phyloP scores from a whole-genome alignment of 805 yeast genomes.

The Yarrowia porcina region DNA sequence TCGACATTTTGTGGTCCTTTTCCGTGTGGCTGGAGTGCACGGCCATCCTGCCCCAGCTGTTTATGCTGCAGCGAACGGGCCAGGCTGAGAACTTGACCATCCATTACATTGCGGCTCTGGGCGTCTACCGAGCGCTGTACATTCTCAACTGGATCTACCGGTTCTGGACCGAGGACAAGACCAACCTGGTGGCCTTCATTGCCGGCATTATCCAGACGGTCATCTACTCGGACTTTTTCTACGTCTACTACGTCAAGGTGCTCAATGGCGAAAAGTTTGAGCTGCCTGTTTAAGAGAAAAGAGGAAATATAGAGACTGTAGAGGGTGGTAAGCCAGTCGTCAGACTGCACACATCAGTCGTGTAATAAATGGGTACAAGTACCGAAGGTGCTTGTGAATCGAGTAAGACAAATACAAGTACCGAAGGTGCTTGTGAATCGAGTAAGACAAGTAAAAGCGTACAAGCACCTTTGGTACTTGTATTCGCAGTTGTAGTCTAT shows the following conservation, averaged over 20 bases:
- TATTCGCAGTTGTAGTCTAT: too few species aligned
- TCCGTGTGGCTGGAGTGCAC: conserved; percentile 89
- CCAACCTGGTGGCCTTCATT: conserved; percentile 66
- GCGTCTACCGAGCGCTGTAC: conserved; percentile 82
- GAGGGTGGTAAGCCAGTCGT: too few species aligned
- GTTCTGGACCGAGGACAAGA: conserved; percentile 56
- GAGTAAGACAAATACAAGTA: too few species aligned
- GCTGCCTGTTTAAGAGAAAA: conserved; percentile 51
- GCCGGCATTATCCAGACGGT: conserved; percentile 86
- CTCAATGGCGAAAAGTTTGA: conserved; percentile 74
- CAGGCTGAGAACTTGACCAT: conserved; percentile 82
- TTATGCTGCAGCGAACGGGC: conserved; percentile 84
- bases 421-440: too few species aligned
- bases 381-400: too few species aligned
- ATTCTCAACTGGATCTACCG: conserved; percentile 95
- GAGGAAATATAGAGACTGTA: neutral
- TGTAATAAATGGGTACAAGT: too few species aligned
- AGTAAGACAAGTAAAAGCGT: too few species aligned
- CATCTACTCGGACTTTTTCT: conserved; percentile 92
- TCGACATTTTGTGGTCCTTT: conserved; percentile 75
- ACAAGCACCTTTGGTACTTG: too few species aligned
- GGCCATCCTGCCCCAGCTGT: conserved; percentile 90
- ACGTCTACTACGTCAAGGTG: conserved; percentile 77
- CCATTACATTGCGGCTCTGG: conserved; percentile 92
- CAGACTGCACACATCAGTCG: too few species aligned